These are phyloP conservation scores for Pterocarpus macrocarpus DNA, from an alignment of 306 rosid genomes.

Conservation along the genomic window DNA sequence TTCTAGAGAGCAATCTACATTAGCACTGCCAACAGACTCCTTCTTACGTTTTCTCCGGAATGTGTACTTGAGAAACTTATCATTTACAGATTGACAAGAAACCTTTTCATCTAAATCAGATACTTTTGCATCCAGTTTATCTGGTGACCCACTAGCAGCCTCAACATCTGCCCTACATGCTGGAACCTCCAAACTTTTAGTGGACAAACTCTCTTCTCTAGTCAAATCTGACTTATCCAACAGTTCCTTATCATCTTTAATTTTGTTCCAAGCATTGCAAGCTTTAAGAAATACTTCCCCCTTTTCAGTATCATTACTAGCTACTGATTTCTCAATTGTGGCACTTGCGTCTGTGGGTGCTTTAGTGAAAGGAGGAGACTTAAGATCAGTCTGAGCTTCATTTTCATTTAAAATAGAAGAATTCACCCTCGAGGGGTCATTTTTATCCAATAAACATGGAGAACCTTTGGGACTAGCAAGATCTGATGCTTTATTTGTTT, in stretches of 20 bases:
- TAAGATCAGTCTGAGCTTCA: slow-evolving; percentile 54
- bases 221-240: slow-evolving; percentile 56
- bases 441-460: slow-evolving; percentile 38
- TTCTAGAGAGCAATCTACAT: slow-evolving; percentile 55
- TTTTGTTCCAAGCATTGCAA: slow-evolving; percentile 55
- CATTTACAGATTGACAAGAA: slow-evolving; percentile 56
- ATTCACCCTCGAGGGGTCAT: slow-evolving; percentile 46
- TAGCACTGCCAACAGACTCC: slow-evolving; percentile 60
- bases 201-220: slow-evolving; percentile 56
- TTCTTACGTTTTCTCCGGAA: slow-evolving; percentile 86
- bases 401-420: slow-evolving; percentile 50
- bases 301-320: slow-evolving; percentile 46
- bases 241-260: slow-evolving; percentile 48
- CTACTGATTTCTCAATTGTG: slow-evolving; percentile 47
- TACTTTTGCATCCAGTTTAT: slow-evolving; percentile 51
- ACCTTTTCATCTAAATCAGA: slow-evolving; percentile 56
- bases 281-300: slow-evolving; percentile 49
- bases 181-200: slow-evolving; percentile 51
- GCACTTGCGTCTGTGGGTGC: slow-evolving; percentile 41
- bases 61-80: slow-evolving; percentile 76
- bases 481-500: slow-evolving; percentile 47
- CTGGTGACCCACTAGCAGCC: slow-evolving; percentile 44
- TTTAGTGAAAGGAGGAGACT: slow-evolving; percentile 42
- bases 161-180: slow-evolving; percentile 53
- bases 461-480: slow-evolving; percentile 49